phyloP scores from a whole-genome alignment of 1,284 basidiomycete genomes.

The Naganishia cerealis region DNA sequence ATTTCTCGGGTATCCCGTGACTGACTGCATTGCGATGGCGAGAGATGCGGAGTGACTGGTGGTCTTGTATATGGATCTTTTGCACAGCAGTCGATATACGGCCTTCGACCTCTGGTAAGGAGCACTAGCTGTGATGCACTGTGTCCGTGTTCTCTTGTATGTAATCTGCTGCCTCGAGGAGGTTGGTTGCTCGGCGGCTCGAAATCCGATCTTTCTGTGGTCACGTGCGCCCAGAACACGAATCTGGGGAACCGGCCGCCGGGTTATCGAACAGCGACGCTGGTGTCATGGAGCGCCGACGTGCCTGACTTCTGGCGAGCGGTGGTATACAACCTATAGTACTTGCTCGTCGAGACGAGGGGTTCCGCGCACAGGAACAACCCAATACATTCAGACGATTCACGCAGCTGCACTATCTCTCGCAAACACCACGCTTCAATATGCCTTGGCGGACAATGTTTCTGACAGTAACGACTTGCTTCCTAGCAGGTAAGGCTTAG shows the following conservation, averaged over 20 bases:
- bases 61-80: neutral
- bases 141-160: neutral
- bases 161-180: neutral
- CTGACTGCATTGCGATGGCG: conserved; percentile 1
- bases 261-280: too few relatives aligned
- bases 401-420: neutral
- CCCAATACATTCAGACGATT: neutral
- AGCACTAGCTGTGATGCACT: neutral
- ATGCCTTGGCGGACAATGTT: conserved; percentile 29
- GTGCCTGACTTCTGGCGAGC: neutral
- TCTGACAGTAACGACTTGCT: conserved; percentile 32
- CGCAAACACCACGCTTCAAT: neutral
- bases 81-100: neutral
- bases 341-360: neutral
- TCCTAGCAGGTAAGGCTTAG: conserved; percentile 28
- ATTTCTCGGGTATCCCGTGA: conserved; percentile 47
- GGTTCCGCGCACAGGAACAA: too few relatives aligned
- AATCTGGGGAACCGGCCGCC: conserved; percentile 3
- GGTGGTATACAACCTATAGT: neutral
- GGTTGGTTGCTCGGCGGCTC: conserved; percentile 7
- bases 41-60: neutral
- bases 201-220: conserved; percentile 19
- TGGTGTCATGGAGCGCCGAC: neutral
- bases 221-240: conserved; percentile 6
- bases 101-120: neutral